phyloP scores from a whole-genome alignment of 1,139 yeast species.

The Spencermartinsiella ligniputridi region DNA sequence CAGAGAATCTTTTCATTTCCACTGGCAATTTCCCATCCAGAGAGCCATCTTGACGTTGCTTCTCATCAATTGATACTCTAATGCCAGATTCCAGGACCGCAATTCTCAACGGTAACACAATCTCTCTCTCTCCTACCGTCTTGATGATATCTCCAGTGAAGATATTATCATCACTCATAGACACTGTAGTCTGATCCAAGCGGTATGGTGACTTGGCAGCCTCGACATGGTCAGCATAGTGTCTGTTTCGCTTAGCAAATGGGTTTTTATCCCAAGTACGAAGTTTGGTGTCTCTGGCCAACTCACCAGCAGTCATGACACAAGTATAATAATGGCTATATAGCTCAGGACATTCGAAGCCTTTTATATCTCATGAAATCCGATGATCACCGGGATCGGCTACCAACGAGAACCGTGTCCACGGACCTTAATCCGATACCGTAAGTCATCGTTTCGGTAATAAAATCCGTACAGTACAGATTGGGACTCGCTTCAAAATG shows the following conservation, averaged over 20 bases:
- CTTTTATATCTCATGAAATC: too few relatives aligned
- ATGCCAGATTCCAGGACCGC: slow-evolving; percentile 50
- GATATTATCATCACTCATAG: slow-evolving; percentile 29
- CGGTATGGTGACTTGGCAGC: slow-evolving; percentile 48
- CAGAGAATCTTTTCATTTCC: slow-evolving; percentile 42
- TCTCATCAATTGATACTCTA: slow-evolving; percentile 64
- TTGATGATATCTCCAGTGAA: slow-evolving; percentile 49
- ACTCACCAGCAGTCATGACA: neutral
- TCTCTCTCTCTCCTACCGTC: slow-evolving; percentile 28
- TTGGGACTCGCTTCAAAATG: too few relatives aligned
- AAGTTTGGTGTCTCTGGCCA: slow-evolving; percentile 28
- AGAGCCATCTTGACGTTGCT: slow-evolving; percentile 36
- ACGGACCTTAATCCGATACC: too few relatives aligned
- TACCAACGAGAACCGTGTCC: too few relatives aligned
- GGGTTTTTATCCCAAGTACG: slow-evolving; percentile 83
- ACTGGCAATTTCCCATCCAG: slow-evolving; percentile 26
- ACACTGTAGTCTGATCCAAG: slow-evolving; percentile 38
- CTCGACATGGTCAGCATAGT: slow-evolving; percentile 52
- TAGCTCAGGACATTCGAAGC: too few relatives aligned
- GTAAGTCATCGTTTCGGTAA: too few relatives aligned
- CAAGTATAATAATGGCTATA: too few relatives aligned
- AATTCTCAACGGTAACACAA: slow-evolving; percentile 52
- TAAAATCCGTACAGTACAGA: too few relatives aligned
- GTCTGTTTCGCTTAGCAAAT: slow-evolving; percentile 77
- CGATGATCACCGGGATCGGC: too few relatives aligned